Conservation (phyloP, 805 yeast genomes). For the Helenozyma baotianmanensis region DNA sequence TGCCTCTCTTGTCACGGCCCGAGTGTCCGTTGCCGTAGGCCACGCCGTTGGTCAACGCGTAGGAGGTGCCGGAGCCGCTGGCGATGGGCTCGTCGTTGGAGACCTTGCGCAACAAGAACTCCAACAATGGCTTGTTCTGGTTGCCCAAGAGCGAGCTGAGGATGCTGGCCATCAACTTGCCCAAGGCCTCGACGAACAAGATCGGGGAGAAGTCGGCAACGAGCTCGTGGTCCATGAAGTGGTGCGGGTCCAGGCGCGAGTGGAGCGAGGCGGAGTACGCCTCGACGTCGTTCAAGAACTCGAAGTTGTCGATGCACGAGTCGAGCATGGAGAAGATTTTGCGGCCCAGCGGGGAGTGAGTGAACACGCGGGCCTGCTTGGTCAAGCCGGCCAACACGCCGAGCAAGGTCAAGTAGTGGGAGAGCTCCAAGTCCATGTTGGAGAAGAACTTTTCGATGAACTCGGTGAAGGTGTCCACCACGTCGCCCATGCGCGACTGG, state of each 20-base stretch:
- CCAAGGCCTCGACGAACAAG: slow-evolving; percentile 30
- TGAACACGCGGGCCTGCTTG: slow-evolving; percentile 24
- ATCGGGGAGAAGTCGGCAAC: slow-evolving; percentile 31
- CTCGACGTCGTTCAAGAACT: slow-evolving; percentile 35
- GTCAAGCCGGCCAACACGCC: slow-evolving; percentile 33
- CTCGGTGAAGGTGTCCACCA: slow-evolving; percentile 23
- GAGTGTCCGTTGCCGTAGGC: background rate
- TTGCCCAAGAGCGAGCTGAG: slow-evolving; percentile 25
- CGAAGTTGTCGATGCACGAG: slow-evolving; percentile 33
- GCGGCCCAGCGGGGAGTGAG: slow-evolving; percentile 19
- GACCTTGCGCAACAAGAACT: slow-evolving; percentile 23
- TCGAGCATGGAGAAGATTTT: slow-evolving; percentile 31
- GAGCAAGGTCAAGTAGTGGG: slow-evolving; percentile 31
- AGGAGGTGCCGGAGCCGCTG: background rate
- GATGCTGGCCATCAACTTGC: slow-evolving; percentile 33
- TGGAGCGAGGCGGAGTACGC: slow-evolving; percentile 18
- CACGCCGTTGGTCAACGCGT: background rate
- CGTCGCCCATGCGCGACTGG: slow-evolving; percentile 16
- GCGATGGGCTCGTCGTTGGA: slow-evolving; percentile 14
- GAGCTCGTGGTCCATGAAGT: slow-evolving; percentile 22
- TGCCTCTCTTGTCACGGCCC: slow-evolving; percentile 1
- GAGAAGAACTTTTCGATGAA: slow-evolving; percentile 26
- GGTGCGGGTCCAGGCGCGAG: slow-evolving; percentile 9
- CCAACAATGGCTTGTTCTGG: slow-evolving; percentile 22
- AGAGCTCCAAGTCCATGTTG: slow-evolving; percentile 16